phyloP scores from a whole-genome alignment of 192 early-diverging fungal species.

The Chytriomyces sp. region DNA sequence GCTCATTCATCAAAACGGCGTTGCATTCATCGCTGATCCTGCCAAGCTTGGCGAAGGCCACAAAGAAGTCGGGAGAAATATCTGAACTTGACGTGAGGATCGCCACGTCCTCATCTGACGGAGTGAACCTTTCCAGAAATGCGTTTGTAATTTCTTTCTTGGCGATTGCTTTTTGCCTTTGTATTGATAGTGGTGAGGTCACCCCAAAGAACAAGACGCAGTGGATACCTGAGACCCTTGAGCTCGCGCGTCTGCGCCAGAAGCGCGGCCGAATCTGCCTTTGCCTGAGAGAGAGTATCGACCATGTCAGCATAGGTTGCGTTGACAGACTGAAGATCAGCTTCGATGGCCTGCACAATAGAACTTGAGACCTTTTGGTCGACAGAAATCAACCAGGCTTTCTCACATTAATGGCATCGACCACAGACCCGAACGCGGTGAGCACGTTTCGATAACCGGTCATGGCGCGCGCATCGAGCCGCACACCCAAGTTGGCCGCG shows the following conservation, averaged over 20 bases:
- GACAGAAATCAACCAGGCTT: background rate
- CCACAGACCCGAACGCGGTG: conserved; percentile 57
- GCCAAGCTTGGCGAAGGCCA: conserved; percentile 66
- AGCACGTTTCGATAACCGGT: conserved; percentile 28
- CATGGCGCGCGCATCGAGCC: conserved; percentile 15
- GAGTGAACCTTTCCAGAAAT: conserved; percentile 72
- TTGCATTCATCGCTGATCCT: conserved; percentile 75
- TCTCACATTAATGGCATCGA: conserved; percentile 32
- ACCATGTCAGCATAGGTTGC: conserved; percentile 63
- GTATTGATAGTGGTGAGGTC: background rate
- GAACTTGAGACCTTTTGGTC: background rate
- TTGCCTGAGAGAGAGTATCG: conserved; percentile 53
- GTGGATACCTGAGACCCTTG: conserved; percentile 60
- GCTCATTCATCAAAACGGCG: conserved; percentile 69
- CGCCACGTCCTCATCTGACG: conserved; percentile 66
- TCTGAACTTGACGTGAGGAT: conserved; percentile 56
- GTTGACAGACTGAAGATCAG: conserved; percentile 63
- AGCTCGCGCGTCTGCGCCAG: conserved; percentile 68
- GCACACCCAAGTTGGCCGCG: background rate
- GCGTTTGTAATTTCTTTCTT: conserved; percentile 62
- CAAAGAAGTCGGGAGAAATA: conserved; percentile 71
- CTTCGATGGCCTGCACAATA: conserved; percentile 46
- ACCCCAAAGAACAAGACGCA: background rate
- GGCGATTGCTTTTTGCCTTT: conserved; percentile 53
- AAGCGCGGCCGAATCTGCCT: conserved; percentile 60